phyloP scores from a whole-genome alignment of 2,329 filamentous ascomycete species.

The Aspergillus caelatus region DNA sequence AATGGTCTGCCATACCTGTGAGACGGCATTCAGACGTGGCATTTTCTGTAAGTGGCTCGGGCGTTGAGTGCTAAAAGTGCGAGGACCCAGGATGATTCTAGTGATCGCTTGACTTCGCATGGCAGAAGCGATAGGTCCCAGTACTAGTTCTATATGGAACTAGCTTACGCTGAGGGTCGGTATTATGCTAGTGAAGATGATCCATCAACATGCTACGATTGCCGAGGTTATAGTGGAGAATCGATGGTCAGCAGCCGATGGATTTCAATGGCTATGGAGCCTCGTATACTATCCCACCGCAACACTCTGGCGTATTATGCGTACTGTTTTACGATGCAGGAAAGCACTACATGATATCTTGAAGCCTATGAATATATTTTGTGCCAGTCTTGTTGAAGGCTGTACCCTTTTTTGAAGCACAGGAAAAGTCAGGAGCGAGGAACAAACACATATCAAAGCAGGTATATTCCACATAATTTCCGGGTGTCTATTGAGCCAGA shows the following conservation, averaged over 20 bases:
- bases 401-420: neutral
- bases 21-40: constrained; percentile 17
- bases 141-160: neutral
- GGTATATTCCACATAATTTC: neutral
- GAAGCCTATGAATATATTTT: neutral
- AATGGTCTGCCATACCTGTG: constrained; percentile 12
- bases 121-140: neutral
- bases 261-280: neutral
- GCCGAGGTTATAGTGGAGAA: neutral
- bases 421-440: neutral
- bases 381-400: neutral
- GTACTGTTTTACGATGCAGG: neutral
- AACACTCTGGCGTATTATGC: neutral
- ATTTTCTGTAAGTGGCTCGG: constrained; percentile 10
- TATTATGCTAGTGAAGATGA: neutral
- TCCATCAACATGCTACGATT: neutral
- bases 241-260: neutral
- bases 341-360: neutral
- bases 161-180: neutral
- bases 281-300: too few relatives aligned
- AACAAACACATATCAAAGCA: neutral
- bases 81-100: constrained; percentile 1
- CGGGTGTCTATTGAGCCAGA: neutral
- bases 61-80: constrained; percentile 12
- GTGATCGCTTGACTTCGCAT: constrained; percentile 10